Conservation (phyloP, 257 asterid species). For the Coffea eugenioides region DNA sequence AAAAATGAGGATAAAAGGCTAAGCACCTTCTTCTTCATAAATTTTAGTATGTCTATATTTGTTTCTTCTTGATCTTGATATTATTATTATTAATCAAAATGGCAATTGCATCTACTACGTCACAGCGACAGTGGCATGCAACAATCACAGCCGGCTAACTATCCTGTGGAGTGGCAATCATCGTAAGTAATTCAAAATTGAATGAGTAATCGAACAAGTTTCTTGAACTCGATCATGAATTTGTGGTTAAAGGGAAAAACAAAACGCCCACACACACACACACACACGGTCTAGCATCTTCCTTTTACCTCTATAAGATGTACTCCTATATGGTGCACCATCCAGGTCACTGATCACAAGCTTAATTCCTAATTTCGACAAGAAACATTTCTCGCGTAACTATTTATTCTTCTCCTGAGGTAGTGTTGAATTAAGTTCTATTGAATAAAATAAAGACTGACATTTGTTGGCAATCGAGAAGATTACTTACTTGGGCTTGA, state of each 20-base stretch:
- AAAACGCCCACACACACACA: too few relatives aligned
- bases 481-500: constrained; percentile 16
- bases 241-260: too few relatives aligned
- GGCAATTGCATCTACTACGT: neutral
- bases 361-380: neutral
- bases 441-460: neutral
- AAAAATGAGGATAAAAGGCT: too few relatives aligned
- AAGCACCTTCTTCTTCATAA: too few relatives aligned
- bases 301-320: neutral
- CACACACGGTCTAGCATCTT: neutral
- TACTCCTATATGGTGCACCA: neutral
- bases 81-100: too few relatives aligned
- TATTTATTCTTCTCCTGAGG: neutral
- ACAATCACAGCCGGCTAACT: neutral
- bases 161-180: neutral
- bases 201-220: neutral
- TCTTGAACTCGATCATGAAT: neutral
- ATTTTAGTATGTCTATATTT: too few relatives aligned
- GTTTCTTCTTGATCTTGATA: too few relatives aligned
- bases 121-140: neutral
- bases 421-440: neutral
- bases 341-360: neutral
- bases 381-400: neutral
- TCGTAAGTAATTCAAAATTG: neutral
- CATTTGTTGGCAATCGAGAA: neutral